Base-by-base conservation (phyloP, 2,329 filamentous ascomycete genomes). In the Paecilomyces dactylethromorphus region DNA sequence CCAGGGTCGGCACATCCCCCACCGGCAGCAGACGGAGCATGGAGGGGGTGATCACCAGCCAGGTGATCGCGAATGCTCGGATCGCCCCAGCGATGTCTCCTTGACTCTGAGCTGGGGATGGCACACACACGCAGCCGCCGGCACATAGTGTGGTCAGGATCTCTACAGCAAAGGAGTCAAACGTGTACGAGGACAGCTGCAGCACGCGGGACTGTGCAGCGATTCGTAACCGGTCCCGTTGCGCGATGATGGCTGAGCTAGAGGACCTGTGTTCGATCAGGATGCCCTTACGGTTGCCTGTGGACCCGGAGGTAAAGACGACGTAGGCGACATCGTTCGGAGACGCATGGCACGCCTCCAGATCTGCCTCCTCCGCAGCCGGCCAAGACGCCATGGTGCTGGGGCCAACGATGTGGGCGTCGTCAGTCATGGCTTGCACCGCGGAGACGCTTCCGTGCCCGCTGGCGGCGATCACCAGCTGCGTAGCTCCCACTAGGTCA, bases 241-340 rank as follows among this genome's bases (percentile, higher is more conserved):
- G 81, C 0, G 76, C 74, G 2, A 76, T 62, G 54, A 81, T 78
- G 0, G 77, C 75, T 0, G 82, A 81, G 1, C 82, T 79, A 1
- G 85, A 73, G 0, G 82, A 79, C 0, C 73, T 72, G 61, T 87
- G 85, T 1, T 79, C 81, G 60, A 85, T 83, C 35, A 84, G 79
- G 18, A 85, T 78, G 3, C 83, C 84, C 58, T 82, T 81, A 0
- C 81, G 79, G 45, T 75, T 76, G 52, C 77, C 78, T 1, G 80
- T 78, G 1, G 80, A 79, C 0, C 80, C 79, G 1, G 78, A 78
- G 2, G 78, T 79, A 60, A 85, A 82, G 7, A 87, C 76, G 3
- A 84, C 76, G 65, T 83, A 87, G 8, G 53, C 52, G 10, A 53
- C 32, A 12, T 54, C 45, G 15, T 21, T 15, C 11, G 45, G 33